Percentiles rank a stretch among this genome's conserved stretches.
phyloP scores from a whole-genome alignment of 257 asterid genomes.

The Nicotiana obtusifolia region DNA sequence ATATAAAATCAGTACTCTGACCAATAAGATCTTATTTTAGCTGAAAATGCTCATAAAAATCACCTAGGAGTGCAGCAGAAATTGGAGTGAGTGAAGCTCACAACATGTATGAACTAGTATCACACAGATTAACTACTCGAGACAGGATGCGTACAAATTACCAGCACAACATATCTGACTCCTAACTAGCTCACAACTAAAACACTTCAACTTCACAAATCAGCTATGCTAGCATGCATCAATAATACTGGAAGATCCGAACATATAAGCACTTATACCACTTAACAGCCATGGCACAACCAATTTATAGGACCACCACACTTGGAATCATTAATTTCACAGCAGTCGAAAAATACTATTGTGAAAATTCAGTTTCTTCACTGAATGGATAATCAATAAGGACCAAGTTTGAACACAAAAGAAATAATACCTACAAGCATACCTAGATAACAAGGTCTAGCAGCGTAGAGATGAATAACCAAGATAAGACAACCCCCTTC shows the following conservation, averaged over 20 bases:
- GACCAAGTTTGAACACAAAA: background rate
- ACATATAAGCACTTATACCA: background rate
- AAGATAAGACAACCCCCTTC: background rate
- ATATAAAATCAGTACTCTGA: background rate
- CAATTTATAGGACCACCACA: background rate
- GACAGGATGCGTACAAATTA: background rate
- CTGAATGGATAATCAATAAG: background rate
- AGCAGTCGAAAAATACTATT: background rate
- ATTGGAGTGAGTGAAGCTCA: background rate
- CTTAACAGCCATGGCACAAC: background rate
- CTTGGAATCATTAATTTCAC: background rate
- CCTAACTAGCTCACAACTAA: background rate
- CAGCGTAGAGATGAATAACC: background rate
- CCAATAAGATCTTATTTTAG: too few species aligned
- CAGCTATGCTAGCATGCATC: background rate
- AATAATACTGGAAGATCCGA: background rate
- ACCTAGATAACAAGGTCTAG: background rate
- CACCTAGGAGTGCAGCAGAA: background rate
- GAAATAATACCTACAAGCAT: background rate
- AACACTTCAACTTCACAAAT: background rate
- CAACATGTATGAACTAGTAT: background rate
- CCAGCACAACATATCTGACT: background rate
- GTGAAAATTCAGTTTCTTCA: background rate
- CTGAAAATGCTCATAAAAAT: too few species aligned
- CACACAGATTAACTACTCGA: background rate